These are phyloP conservation scores for Kwoniella dejecticola DNA, from an alignment of 768 basidiomycete genomes.

Conservation along the genomic window DNA sequence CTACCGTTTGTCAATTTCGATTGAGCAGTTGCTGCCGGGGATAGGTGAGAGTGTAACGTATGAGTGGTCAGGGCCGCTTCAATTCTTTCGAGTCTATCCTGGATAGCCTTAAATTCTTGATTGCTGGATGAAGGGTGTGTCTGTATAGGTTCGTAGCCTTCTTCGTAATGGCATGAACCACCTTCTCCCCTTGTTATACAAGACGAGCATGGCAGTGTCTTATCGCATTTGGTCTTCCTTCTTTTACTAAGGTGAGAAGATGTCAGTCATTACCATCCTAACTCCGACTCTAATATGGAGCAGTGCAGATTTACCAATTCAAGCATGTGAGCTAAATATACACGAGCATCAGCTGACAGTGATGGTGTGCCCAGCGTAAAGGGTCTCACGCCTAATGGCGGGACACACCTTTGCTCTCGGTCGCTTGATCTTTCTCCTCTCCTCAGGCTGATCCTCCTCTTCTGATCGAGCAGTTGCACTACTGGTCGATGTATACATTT, in stretches of 20 bases:
- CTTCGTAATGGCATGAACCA: constrained; percentile 6
- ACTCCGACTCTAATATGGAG: not conserved
- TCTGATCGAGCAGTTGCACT: too few relatives aligned
- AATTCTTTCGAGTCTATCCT: constrained; percentile 3
- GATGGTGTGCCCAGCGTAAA: not conserved
- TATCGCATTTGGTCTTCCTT: constrained; percentile 16
- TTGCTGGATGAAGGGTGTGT: not conserved
- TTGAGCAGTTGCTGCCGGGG: not conserved
- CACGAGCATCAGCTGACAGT: too few relatives aligned
- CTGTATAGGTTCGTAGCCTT: constrained; percentile 1
- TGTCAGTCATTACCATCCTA: not conserved
- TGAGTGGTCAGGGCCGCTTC: not conserved
- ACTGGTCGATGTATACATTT: not conserved
- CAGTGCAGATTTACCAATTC: constrained; percentile 2
- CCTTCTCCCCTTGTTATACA: constrained; percentile 8
- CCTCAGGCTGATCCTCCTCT: not conserved
- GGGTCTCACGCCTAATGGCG: not conserved
- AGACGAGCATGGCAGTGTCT: constrained; percentile 9
- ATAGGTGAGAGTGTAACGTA: not conserved
- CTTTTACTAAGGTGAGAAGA: constrained; percentile 5
- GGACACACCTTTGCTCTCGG: constrained; percentile 12
- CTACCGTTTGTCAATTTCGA: not conserved
- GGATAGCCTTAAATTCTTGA: not conserved
- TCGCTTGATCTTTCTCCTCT: constrained; percentile 11
- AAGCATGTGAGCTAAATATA: constrained; percentile 19